phyloP scores from a whole-genome alignment of 2,329 filamentous ascomycete genomes.

The Pseudocercospora crystallina region DNA sequence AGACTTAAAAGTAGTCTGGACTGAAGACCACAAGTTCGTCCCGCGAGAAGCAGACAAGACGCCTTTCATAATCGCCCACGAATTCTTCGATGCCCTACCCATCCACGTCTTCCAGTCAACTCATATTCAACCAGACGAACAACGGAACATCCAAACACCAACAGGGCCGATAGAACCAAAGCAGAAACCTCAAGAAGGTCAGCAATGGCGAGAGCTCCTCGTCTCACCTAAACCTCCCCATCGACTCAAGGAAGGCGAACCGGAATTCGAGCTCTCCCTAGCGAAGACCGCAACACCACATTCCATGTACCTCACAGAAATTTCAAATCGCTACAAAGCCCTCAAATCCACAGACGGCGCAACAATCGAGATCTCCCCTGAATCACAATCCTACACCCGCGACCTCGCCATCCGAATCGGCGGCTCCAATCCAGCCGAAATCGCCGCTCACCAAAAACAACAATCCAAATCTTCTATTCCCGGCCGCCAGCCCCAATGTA shows the following conservation, averaged over 20 bases:
- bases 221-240: conserved; percentile 61
- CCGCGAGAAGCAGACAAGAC: conserved; percentile 66
- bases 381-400: conserved; percentile 74
- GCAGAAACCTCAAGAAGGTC: conserved; percentile 36
- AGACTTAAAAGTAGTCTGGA: conserved; percentile 76
- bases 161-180: conserved; percentile 47
- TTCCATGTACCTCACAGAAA: conserved; percentile 79
- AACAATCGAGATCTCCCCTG: conserved; percentile 86
- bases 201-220: conserved; percentile 81
- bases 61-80: conserved; percentile 93
- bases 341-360: conserved; percentile 68
- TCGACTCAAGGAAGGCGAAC: conserved; percentile 52
- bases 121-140: conserved; percentile 32
- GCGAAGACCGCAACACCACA: conserved; percentile 76
- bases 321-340: conserved; percentile 73
- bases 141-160: conserved; percentile 47
- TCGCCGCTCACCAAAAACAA: conserved; percentile 15
- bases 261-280: conserved; percentile 85
- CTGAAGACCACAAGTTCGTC: conserved; percentile 82
- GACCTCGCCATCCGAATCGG: conserved; percentile 86
- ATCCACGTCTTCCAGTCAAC: conserved; percentile 92
- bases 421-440: conserved; percentile 48
- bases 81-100: conserved; percentile 97
- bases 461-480: conserved; percentile 22
- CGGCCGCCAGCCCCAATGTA: no score